phyloP scores from a whole-genome alignment of 257 asterid species.

The Nicotiana obtusifolia region DNA sequence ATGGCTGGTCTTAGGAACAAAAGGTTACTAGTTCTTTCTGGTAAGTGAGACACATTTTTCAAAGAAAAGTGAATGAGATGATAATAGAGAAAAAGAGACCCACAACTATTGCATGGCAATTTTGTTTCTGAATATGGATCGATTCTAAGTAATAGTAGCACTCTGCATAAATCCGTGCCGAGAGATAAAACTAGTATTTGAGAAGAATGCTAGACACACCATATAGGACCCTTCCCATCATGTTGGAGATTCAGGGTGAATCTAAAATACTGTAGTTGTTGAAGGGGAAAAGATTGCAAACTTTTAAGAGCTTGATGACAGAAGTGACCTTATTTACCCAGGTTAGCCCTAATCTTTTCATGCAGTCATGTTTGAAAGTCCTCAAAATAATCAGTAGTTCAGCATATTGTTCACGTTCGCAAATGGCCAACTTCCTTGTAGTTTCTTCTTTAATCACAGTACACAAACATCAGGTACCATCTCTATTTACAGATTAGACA shows the following conservation, averaged over 20 bases:
- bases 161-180: background rate
- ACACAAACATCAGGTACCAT: background rate
- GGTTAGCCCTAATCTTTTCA: background rate
- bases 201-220: background rate
- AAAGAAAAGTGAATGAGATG: constrained; percentile 1
- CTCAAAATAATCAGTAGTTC: background rate
- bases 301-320: background rate
- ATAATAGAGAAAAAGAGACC: constrained; percentile 9
- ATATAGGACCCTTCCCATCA: background rate
- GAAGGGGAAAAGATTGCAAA: background rate
- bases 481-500: background rate
- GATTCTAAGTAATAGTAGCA: background rate
- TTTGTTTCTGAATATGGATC: background rate
- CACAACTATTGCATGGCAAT: background rate
- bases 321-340: background rate
- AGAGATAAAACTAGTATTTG: background rate
- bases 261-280: background rate
- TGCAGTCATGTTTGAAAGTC: background rate
- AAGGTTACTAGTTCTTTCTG: background rate
- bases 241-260: background rate
- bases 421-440: background rate
- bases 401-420: background rate
- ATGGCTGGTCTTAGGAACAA: constrained; percentile 9
- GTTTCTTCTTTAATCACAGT: background rate
- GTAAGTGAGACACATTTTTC: constrained; percentile 1